phyloP scores from a whole-genome alignment of 179 eudicot species.

The Gypsophila paniculata region DNA sequence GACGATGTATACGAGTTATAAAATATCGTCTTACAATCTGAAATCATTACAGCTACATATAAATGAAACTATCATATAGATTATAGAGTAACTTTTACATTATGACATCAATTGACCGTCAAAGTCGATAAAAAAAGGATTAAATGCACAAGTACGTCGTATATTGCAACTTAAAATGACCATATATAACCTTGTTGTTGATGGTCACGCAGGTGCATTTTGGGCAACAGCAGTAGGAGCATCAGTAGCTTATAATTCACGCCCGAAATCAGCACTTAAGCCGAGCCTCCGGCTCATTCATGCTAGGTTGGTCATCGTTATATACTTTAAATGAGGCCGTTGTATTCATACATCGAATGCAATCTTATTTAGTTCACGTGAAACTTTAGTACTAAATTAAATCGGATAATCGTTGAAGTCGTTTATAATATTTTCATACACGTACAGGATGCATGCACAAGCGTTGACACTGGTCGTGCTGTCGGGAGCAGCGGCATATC shows the following conservation, averaged over 20 bases:
- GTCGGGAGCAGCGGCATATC: conserved; percentile 62
- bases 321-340: no score
- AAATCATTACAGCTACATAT: no score
- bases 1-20: no score
- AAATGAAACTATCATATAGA: no score
- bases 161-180: no score
- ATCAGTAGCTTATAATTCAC: conserved; percentile 55
- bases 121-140: no score
- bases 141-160: no score
- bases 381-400: not conserved
- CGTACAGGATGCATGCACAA: conserved; percentile 70
- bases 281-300: conserved; percentile 80
- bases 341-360: no score
- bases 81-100: no score
- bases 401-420: not conserved
- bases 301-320: conserved; percentile 71
- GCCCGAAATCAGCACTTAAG: conserved; percentile 45
- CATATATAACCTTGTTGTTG: not conserved
- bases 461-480: conserved; percentile 69
- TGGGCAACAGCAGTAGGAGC: conserved; percentile 69
- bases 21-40: no score
- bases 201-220: conserved; percentile 40
- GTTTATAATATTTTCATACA: not conserved
- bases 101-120: no score
- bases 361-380: no score